These are phyloP conservation scores for Talaromyces thailandensis DNA, from an alignment of 495 filamentous ascomycete genomes.

Conservation along the genomic window DNA sequence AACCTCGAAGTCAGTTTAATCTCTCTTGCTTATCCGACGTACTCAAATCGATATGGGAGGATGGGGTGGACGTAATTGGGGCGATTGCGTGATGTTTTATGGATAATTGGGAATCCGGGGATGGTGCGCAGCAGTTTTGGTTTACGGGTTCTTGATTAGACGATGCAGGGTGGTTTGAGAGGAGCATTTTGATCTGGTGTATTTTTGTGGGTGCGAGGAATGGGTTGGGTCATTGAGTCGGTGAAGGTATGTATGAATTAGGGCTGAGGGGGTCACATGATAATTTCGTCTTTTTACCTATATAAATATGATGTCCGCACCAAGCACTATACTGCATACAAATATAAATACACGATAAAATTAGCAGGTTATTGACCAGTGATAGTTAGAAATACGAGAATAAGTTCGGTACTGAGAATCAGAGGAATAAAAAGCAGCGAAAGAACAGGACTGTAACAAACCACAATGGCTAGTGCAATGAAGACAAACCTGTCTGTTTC, in stretches of 20 bases:
- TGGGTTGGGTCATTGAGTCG: neutral
- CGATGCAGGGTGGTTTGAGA: slow-evolving; percentile 32
- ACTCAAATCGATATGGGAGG: slow-evolving; percentile 33
- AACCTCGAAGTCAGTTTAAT: slow-evolving; percentile 31
- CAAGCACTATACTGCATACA: neutral
- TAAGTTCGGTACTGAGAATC: too few relatives aligned
- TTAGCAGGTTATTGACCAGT: too few relatives aligned
- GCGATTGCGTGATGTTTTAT: slow-evolving; percentile 36
- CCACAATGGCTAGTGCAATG: too few relatives aligned
- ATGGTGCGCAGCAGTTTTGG: slow-evolving; percentile 31
- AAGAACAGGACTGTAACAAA: too few relatives aligned
- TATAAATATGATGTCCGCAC: too few relatives aligned
- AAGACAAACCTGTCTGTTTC: too few relatives aligned
- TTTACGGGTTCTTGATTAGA: slow-evolving; percentile 33
- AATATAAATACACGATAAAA: too few relatives aligned
- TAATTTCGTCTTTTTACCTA: neutral
- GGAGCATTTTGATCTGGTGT: slow-evolving; percentile 40
- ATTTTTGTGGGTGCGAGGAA: slow-evolving; percentile 17
- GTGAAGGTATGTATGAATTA: neutral
- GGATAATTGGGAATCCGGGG: slow-evolving; percentile 41
- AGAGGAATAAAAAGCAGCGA: too few relatives aligned
- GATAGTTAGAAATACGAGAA: too few relatives aligned
- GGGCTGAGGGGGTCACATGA: neutral
- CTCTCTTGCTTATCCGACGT: slow-evolving; percentile 32
- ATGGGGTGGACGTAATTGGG: slow-evolving; percentile 35